Evolutionary conservation across 2,329 filamentous ascomycete genomes (phyloP).

Genomic region (Colletotrichum destructivum): DNA sequence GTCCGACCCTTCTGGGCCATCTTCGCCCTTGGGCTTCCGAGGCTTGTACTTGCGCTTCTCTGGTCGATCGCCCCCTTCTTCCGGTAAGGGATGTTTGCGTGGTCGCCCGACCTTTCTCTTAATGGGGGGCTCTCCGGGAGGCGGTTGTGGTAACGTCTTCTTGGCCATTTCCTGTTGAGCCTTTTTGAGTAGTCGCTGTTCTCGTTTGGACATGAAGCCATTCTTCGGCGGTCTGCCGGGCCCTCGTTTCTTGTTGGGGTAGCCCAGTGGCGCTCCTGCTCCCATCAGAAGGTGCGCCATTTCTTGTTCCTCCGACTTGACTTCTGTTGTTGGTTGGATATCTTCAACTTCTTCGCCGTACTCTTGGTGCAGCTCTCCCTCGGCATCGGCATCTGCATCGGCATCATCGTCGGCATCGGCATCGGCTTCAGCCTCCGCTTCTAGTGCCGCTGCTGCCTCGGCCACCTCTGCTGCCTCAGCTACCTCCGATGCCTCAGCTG

Average conservation of each 20-base stretch:
- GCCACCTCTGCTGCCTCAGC: conserved; percentile 43
- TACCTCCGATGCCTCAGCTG: conserved; percentile 49
- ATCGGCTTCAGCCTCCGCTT: conserved; percentile 47
- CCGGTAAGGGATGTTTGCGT: conserved; percentile 73
- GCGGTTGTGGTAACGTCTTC: conserved; percentile 65
- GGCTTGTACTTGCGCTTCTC: conserved; percentile 79
- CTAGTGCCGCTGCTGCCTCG: conserved; percentile 42
- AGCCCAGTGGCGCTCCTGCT: conserved; percentile 48
- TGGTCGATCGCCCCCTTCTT: conserved; percentile 66
- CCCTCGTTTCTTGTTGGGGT: conserved; percentile 74
- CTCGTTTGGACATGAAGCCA: conserved; percentile 85
- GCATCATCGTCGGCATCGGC: conserved; percentile 49
- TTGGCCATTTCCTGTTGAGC: conserved; percentile 66
- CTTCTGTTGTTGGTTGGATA: conserved; percentile 28
- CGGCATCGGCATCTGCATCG: conserved; percentile 48
- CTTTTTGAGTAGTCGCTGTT: conserved; percentile 76
- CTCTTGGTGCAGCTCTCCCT: conserved; percentile 46
- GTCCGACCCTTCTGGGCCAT: conserved; percentile 69
- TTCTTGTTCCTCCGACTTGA: conserved; percentile 51
- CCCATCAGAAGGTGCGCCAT: conserved; percentile 57
- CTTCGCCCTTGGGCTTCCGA: conserved; percentile 68
- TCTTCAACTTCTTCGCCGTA: conserved; percentile 44
- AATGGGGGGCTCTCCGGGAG: conserved; percentile 64
- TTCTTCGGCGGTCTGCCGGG: conserved; percentile 88
- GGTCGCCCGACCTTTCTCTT: conserved; percentile 78